Evolutionary conservation across 2,329 filamentous ascomycete genomes (phyloP).

Genomic region (Cladophialophora bantiana): DNA sequence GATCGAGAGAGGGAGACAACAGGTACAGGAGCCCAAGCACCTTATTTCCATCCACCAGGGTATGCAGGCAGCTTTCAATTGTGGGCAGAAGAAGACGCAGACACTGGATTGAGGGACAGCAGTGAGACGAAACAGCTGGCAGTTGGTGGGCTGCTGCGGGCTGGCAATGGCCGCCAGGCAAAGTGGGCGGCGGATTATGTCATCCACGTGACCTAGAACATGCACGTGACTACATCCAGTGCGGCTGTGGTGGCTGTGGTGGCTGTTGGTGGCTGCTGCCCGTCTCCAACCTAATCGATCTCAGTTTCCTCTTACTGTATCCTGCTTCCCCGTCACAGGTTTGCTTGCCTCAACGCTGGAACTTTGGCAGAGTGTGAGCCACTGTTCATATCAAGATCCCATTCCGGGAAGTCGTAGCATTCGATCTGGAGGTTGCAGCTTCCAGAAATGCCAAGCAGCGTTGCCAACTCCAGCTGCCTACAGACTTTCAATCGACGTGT

Average conservation of each 20-base stretch:
- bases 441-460: neutral
- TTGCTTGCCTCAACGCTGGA: neutral
- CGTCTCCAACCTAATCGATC: too few relatives aligned
- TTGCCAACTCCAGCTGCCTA: neutral
- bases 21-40: neutral
- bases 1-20: neutral
- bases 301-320: too few relatives aligned
- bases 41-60: conserved; percentile 5
- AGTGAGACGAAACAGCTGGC: conserved; percentile 20
- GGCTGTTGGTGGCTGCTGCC: too few relatives aligned
- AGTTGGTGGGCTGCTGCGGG: conserved; percentile 16
- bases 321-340: too few relatives aligned
- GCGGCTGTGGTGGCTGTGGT: too few relatives aligned
- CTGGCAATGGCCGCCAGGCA: neutral
- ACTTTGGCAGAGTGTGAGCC: neutral
- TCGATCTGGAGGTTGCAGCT: neutral
- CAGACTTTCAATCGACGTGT: neutral
- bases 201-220: conserved; percentile 12
- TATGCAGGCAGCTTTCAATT: conserved; percentile 23
- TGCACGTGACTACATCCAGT: too few relatives aligned
- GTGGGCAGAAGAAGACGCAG: conserved; percentile 1
- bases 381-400: neutral
- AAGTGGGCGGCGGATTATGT: conserved; percentile 24
- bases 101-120: conserved; percentile 9
- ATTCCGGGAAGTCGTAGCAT: neutral